Conservation (phyloP, 768 basidiomycete species). For the Pleurotus tuber-regium region DNA sequence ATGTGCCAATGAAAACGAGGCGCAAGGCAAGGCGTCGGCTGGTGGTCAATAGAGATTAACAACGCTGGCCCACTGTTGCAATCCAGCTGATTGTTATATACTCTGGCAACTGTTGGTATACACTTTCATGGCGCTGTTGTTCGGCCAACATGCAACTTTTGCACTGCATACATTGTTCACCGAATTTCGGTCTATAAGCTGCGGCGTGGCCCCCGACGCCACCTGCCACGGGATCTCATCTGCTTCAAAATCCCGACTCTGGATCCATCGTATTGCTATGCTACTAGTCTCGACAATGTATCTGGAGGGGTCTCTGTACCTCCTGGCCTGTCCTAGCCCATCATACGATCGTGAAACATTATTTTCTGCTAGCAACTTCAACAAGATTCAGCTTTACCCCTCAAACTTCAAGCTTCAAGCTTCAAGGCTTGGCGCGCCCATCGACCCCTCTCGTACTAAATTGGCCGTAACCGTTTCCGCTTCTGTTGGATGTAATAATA, state of each 20-base stretch:
- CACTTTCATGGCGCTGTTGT: neutral
- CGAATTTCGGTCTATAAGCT: neutral
- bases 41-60: too few relatives aligned
- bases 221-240: slow-evolving; percentile 1
- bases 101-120: neutral
- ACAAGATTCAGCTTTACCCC: neutral
- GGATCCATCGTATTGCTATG: slow-evolving; percentile 2
- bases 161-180: too few relatives aligned
- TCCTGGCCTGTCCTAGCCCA: neutral
- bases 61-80: neutral
- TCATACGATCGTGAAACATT: neutral
- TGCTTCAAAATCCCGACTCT: neutral
- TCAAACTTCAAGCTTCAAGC: too few relatives aligned
- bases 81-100: slow-evolving; percentile 1
- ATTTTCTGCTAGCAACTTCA: neutral
- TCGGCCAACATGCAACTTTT: neutral
- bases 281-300: slow-evolving; percentile 1
- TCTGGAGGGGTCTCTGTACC: neutral
- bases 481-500: too few relatives aligned
- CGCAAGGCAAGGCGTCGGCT: neutral
- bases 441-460: too few relatives aligned
- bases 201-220: neutral
- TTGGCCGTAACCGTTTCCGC: too few relatives aligned
- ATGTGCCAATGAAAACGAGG: neutral
- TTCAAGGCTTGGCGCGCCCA: too few relatives aligned